Conservation (phyloP, 306 rosid species). For the Malus sylvestris region DNA sequence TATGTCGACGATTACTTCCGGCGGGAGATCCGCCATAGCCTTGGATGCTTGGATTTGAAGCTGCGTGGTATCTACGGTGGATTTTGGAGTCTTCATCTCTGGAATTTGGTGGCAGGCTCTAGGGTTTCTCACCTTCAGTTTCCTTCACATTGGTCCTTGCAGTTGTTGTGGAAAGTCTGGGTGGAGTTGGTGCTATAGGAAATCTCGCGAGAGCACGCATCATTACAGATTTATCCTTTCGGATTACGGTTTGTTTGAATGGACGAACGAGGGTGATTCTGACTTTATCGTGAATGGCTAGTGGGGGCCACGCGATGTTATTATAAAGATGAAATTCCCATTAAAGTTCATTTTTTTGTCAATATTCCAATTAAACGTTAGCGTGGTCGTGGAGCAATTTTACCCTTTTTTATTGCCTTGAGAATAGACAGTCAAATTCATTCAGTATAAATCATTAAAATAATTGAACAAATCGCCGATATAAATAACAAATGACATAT, state of each 20-base stretch:
- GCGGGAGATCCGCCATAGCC: slow-evolving; percentile 54
- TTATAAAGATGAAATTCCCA: no score
- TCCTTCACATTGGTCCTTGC: not conserved
- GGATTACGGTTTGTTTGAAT: no score
- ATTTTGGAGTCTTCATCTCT: not conserved
- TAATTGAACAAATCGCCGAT: no score
- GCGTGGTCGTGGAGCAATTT: no score
- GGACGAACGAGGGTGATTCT: not conserved
- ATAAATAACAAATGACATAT: no score
- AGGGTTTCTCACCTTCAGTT: not conserved
- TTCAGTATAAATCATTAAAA: no score
- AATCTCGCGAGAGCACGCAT: not conserved
- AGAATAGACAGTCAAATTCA: no score
- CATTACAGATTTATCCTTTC: not conserved
- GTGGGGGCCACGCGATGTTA: no score
- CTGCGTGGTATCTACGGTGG: not conserved
- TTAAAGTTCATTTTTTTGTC: no score
- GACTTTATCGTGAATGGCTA: not conserved
- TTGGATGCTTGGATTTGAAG: not conserved
- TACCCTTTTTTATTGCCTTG: no score
- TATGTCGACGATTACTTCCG: slow-evolving; percentile 44
- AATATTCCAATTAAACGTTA: no score
- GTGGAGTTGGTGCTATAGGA: not conserved
- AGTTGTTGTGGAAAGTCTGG: not conserved
- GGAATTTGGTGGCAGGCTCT: not conserved